Base-by-base conservation (phyloP, 768 basidiomycete species). In the Termitomyces eurrhizus region DNA sequence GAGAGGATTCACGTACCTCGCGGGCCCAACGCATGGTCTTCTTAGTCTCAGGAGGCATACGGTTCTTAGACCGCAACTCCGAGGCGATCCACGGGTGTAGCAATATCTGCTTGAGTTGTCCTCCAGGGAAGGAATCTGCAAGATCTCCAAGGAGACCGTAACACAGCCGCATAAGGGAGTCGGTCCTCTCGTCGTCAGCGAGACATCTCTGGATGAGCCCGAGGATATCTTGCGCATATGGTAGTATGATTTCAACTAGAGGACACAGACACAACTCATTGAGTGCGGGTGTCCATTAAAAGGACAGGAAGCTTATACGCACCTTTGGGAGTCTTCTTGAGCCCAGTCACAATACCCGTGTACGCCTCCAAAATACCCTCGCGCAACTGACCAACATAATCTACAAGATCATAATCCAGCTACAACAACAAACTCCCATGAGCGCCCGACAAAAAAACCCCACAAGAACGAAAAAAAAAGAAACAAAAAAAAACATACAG, bases 311-410 rank as follows among this genome's bases (percentile, higher is more conserved):
- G 12, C 6, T 2, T 29, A 21, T 21, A 29, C 75, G 61, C 66
- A 92, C 93, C 83, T 77, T 93, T 87, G 24, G 85, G 83, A 1
- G 89, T 90, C 67, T 86, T 87, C 79, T 95, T 95, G 69, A 98
- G 77, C 0, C 91, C 95, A 41, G 92, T 89, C 61, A 98, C 87
- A 64, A 99, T 89, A 29, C 96, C 95, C 5, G 92, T 96, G 68
- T 97, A 98, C 2, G 97, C 96, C 73, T 99, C 97, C 36, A 98
- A 78, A 65, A 99, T 98, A 49, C 94, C 94, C 68, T 98, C 97
- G 41, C 97, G 86, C 59, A 99, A 81, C 56, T 85, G 85, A 56
- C 85, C 82, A 49, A 96, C 93, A 69, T 98, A 98, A 65, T 99
- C 97, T 59, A 95, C 83, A 59, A 95, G 83, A 63, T 96, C 94